These are phyloP conservation scores for Kwoniella pini DNA, from an alignment of 768 basidiomycete species.

Conservation along the genomic window DNA sequence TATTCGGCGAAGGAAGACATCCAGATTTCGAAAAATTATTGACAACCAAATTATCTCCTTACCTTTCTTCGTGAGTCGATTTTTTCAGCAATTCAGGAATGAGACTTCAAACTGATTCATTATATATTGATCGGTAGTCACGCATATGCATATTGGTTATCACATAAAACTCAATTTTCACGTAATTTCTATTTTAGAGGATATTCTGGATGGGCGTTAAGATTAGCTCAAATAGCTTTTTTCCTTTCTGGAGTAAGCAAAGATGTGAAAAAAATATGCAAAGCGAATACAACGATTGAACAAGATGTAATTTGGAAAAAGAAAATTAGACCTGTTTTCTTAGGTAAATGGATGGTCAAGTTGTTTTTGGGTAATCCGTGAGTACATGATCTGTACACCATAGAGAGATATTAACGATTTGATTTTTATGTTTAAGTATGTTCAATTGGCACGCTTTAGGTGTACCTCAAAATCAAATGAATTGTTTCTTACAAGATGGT, in stretches of 20 bases:
- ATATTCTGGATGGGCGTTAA: conserved; percentile 66
- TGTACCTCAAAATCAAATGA: conserved; percentile 70
- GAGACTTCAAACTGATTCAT: neutral
- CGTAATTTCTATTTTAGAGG: conserved; percentile 69
- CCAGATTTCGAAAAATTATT: conserved; percentile 64
- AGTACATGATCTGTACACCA: conserved; percentile 7
- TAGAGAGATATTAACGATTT: neutral
- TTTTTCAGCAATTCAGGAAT: neutral
- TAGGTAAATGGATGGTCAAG: conserved; percentile 63
- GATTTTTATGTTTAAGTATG: conserved; percentile 19
- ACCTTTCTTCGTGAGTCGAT: conserved; percentile 63
- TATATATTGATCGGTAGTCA: conserved; percentile 22
- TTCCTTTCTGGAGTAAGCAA: conserved; percentile 62
- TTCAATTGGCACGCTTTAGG: conserved; percentile 80
- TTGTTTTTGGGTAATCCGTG: conserved; percentile 59
- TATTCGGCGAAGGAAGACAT: conserved; percentile 70
- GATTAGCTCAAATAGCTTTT: conserved; percentile 65
- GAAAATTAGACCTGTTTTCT: conserved; percentile 64
- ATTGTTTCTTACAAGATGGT: conserved; percentile 60
- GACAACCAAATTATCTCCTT: conserved; percentile 65
- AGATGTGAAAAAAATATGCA: conserved; percentile 63
- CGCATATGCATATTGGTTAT: conserved; percentile 76
- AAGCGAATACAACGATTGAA: conserved; percentile 61
- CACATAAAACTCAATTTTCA: conserved; percentile 59
- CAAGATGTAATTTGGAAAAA: conserved; percentile 67